Conservation (phyloP, 345 rosid genomes). For the Streptanthus diversifolius region DNA sequence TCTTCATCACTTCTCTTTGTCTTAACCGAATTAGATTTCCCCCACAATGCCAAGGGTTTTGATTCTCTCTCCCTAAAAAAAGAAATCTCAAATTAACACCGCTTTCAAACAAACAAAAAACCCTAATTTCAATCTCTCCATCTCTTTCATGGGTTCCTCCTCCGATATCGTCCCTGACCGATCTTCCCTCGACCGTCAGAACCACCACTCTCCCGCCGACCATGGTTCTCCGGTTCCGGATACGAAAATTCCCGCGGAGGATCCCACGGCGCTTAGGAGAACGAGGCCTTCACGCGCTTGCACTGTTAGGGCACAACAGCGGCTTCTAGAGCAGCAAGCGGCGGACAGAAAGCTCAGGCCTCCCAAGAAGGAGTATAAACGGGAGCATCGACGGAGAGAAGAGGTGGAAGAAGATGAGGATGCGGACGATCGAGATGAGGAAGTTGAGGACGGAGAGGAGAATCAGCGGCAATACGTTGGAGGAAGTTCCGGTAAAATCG, state of each 20-base stretch:
- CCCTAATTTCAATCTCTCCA: slow-evolving; percentile 32
- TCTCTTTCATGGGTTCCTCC: slow-evolving; percentile 52
- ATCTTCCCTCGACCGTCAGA: slow-evolving; percentile 45
- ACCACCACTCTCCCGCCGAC: slow-evolving; percentile 28
- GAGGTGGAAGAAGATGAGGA: slow-evolving; percentile 46
- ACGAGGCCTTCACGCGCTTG: slow-evolving; percentile 95
- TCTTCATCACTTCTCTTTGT: neutral
- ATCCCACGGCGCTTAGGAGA: slow-evolving; percentile 44
- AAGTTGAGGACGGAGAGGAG: slow-evolving; percentile 36
- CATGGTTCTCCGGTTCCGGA: slow-evolving; percentile 4
- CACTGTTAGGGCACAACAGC: slow-evolving; percentile 74
- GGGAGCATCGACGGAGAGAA: slow-evolving; percentile 24
- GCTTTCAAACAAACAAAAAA: neutral
- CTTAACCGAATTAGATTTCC: slow-evolving; percentile 28
- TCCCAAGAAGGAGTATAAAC: slow-evolving; percentile 51
- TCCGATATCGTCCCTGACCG: slow-evolving; percentile 43
- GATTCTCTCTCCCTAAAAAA: slow-evolving; percentile 9
- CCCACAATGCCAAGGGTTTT: slow-evolving; percentile 31
- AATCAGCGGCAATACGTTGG: slow-evolving; percentile 48
- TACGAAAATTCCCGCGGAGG: slow-evolving; percentile 20
- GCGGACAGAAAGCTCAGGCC: slow-evolving; percentile 62
- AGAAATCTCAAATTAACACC: neutral
- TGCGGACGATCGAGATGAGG: slow-evolving; percentile 46
- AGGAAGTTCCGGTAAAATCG: slow-evolving; percentile 49
- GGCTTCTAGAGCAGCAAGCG: slow-evolving; percentile 64